Evolutionary conservation across 257 asterid genomes (phyloP), one percentile per base, ranked within the genome.

Genomic region (Solanum piurae): DNA sequence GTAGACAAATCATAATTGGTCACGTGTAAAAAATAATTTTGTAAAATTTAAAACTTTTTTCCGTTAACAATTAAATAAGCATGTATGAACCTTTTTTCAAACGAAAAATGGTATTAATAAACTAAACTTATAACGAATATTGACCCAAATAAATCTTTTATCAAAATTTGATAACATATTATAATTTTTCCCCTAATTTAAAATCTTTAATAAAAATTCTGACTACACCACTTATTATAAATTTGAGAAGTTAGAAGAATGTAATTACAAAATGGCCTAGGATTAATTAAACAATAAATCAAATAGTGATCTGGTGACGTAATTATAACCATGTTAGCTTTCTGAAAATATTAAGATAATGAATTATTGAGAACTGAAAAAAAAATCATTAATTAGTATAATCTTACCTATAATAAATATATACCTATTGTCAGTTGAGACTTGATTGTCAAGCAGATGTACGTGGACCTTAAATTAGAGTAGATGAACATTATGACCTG

Each of bases 91-190:
- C 5, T 44, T 44, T 44, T 44, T 0, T 44, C 52, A 44, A 44
- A 44, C 6, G 0, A 44, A 44, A 44, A 44, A 44, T 44, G 0
- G 0, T 0, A 44, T 44, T 11, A 0, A 44, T 44, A 1, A 44
- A 0, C 5, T 44, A 44, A 44, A 44, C 0, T 12, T 44, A 4
- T 44, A 44, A 44, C 0, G 52, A 0, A 44, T 44, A 9, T 38
- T 40, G 52, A 44, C 16, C 5, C 52, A 44, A 1, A 12, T 44
- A 44, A 12, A 16, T 42, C 5, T 42, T 12, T 42, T 42, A 42
- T 42, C 14, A 42, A 42, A 42, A 0, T 44, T 44, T 0, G 0
- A 44, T 44, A 44, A 44, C 16, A 44, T 12, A 44, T 44, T 44
- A 1, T 0, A 44, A 44, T 44, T 44, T 44, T 12, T 0, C 5